Conservation (phyloP, 2,329 filamentous ascomycete genomes). For the Fusarium redolens region DNA sequence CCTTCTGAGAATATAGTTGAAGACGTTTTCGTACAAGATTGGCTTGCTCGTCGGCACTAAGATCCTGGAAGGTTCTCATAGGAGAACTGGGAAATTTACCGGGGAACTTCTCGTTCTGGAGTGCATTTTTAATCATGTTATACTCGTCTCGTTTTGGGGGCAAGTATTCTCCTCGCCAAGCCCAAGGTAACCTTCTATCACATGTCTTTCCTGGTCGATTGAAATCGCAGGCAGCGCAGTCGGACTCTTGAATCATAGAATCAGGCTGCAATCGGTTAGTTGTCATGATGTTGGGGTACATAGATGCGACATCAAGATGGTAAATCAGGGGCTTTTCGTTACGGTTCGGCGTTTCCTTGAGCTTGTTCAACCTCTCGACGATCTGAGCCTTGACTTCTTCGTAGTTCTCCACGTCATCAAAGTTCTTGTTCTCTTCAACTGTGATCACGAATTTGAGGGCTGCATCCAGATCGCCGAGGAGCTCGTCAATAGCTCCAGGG, state of each 20-base stretch:
- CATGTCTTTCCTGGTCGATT: constrained; percentile 98
- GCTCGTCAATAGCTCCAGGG: constrained; percentile 86
- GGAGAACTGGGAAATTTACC: constrained; percentile 79
- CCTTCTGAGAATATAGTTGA: constrained; percentile 95
- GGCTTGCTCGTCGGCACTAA: constrained; percentile 85
- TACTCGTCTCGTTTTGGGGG: constrained; percentile 98
- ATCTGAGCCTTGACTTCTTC: constrained; percentile 89
- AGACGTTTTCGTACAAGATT: constrained; percentile 84
- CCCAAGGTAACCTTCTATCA: constrained; percentile 93
- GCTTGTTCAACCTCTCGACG: constrained; percentile 71
- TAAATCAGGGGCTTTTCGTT: constrained; percentile 92
- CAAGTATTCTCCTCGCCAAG: constrained; percentile 97
- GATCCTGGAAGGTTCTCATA: constrained; percentile 80
- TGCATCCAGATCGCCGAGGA: constrained; percentile 85
- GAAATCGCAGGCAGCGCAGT: constrained; percentile 98
- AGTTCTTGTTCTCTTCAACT: constrained; percentile 83
- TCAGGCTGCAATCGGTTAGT: constrained; percentile 97
- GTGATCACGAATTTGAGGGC: constrained; percentile 89
- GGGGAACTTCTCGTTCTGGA: constrained; percentile 94
- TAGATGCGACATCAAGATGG: constrained; percentile 97
- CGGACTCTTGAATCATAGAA: constrained; percentile 97
- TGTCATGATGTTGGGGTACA: constrained; percentile 99
- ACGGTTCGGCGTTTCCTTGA: constrained; percentile 87
- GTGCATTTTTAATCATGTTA: constrained; percentile 95
- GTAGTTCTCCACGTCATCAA: constrained; percentile 84